Evolutionary conservation across 257 asterid genomes (phyloP).

Genomic region (Solanum arcanum): DNA sequence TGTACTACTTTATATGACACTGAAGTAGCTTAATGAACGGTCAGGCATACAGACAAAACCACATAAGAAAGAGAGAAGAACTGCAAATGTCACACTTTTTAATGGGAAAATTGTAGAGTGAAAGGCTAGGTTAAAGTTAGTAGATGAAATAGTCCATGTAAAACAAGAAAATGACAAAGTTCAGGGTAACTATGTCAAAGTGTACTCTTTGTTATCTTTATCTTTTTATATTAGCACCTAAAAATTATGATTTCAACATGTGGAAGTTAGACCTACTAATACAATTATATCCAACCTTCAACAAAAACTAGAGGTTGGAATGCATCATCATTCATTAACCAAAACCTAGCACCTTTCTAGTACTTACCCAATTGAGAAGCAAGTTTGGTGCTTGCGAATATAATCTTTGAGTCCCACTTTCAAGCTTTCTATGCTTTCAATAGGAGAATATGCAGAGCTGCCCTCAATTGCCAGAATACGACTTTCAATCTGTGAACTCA

Average conservation of each 20-base stretch:
- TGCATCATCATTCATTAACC: not conserved
- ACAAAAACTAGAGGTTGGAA: not conserved
- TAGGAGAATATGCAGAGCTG: conserved; percentile 18
- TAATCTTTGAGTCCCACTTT: conserved; percentile 61
- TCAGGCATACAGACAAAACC: not conserved
- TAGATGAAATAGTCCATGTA: not conserved
- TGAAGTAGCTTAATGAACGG: not conserved
- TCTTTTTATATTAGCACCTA: not conserved
- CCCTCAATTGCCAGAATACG: conserved; percentile 33
- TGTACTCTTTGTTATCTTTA: not conserved
- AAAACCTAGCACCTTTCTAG: not conserved
- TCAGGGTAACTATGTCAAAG: not conserved
- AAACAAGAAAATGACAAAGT: not conserved
- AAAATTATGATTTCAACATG: not conserved
- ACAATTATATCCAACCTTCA: not conserved
- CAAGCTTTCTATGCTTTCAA: conserved; percentile 40
- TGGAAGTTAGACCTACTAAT: not conserved
- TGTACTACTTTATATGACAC: not conserved
- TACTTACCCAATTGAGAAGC: conserved; percentile 57
- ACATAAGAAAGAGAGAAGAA: not conserved
- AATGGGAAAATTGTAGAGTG: not conserved
- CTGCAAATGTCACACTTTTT: not conserved
- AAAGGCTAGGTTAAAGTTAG: not conserved
- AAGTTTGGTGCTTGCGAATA: conserved; percentile 43
- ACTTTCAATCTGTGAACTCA: conserved; percentile 23